phyloP scores from a whole-genome alignment of 257 asterid species.

The Fraxinus quadrangulata region DNA sequence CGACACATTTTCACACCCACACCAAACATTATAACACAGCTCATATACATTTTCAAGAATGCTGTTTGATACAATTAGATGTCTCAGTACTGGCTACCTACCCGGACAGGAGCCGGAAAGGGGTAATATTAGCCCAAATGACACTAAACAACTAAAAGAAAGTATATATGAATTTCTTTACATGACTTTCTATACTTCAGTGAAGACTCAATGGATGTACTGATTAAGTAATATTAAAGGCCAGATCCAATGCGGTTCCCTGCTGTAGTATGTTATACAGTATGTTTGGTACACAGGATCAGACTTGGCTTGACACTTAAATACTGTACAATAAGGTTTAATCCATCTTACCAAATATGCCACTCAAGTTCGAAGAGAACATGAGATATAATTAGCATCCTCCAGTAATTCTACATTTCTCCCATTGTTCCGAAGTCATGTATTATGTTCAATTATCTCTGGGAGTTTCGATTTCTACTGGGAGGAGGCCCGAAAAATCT shows the following conservation, averaged over 20 bases:
- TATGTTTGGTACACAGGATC: neutral
- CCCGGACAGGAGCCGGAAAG: too few species aligned
- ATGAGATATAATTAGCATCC: neutral
- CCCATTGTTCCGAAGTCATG: neutral
- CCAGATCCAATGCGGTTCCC: neutral
- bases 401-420: neutral
- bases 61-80: too few species aligned
- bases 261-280: neutral
- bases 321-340: neutral
- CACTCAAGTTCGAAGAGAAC: neutral
- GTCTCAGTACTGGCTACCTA: too few species aligned
- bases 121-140: neutral
- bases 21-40: neutral
- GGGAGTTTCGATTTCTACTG: neutral
- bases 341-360: neutral
- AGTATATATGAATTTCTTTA: neutral
- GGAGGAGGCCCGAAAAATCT: neutral
- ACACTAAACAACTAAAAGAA: neutral
- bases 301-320: neutral
- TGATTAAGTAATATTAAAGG: neutral
- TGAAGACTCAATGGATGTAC: neutral
- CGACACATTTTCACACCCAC: neutral
- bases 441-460: neutral
- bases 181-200: neutral
- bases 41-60: neutral